Base-by-base conservation (phyloP, 805 yeast species). In the Yamadazyma sp. region DNA sequence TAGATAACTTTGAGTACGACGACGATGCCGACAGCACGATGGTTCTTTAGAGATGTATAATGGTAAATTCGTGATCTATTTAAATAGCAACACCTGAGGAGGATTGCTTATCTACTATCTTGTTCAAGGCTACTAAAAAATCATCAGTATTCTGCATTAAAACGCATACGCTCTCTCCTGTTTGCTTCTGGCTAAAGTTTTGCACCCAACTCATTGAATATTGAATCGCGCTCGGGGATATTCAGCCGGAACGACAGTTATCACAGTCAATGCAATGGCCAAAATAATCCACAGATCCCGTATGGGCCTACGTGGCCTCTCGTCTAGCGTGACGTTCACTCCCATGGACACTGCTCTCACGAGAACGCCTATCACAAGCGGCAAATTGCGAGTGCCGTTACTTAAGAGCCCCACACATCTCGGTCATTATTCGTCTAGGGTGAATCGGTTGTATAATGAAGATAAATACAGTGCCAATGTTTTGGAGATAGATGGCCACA, bases 371-470 rank as follows among this genome's bases (percentile, higher is more conserved):
- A 26, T 21, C 12, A 40, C 34, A 9, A 10, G 49, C 8, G 64
- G 60, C 18, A 55, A 55, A 25, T 67, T 78, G 28, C 68, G 75
- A 29, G 77, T 84, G 5, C 76, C 82, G 33, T 55, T 82, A 42
- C 53, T 74, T 17, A 80, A 77, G 47, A 80, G 83, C 5, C 93
- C 95, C 12, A 68, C 78, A 1, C 82, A 78, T 53, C 70, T 87
- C 20, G 99, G 99, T 3, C 95, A 90, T 62, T 74, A 67, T 46
- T 59, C 88, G 0, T 78, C 84, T 32, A 70, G 99, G 35, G 84
- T 86, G 41, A 87, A 80, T 55, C 69, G 98, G 41, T 48, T 73
- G 24, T 74, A 75, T 52, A 93, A 91, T 59, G 98, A 91, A 59
- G 99, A 91, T 62, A 67, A 78, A 30, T 84, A 77, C 59, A 75